These are phyloP conservation scores for Pisolithus marmoratus DNA, from an alignment of 768 basidiomycete species.

Conservation along the genomic window DNA sequence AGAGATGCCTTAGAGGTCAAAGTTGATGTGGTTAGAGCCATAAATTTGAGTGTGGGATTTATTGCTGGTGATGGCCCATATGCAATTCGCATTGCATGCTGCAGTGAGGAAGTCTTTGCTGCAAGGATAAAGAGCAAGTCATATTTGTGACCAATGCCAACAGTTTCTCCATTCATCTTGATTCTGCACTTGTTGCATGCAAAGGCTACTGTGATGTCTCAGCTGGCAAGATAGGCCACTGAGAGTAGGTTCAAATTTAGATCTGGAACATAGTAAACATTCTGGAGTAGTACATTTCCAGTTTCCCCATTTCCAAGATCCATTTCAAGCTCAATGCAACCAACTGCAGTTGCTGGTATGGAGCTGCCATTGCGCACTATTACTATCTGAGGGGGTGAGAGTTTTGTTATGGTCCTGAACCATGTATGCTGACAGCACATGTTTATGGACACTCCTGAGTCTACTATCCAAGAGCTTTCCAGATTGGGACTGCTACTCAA, in stretches of 20 bases:
- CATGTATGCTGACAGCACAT: background rate
- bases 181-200: background rate
- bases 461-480: background rate
- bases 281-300: background rate
- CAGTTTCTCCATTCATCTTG: no score
- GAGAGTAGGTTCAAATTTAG: slow-evolving; percentile 18
- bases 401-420: background rate
- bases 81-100: background rate
- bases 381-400: background rate
- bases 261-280: slow-evolving; percentile 10
- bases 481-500: background rate
- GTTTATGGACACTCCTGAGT: background rate
- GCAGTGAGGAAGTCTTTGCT: background rate
- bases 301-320: background rate
- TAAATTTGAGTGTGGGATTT: background rate
- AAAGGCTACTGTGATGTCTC: background rate
- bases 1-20: background rate
- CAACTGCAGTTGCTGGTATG: background rate
- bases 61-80: background rate
- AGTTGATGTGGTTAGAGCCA: background rate
- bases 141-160: background rate
- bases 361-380: background rate
- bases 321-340: background rate
- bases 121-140: slow-evolving; percentile 1
- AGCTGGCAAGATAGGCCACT: slow-evolving; percentile 4